Evolutionary conservation across 345 rosid species (phyloP).

Genomic region (Syzygium grande): DNA sequence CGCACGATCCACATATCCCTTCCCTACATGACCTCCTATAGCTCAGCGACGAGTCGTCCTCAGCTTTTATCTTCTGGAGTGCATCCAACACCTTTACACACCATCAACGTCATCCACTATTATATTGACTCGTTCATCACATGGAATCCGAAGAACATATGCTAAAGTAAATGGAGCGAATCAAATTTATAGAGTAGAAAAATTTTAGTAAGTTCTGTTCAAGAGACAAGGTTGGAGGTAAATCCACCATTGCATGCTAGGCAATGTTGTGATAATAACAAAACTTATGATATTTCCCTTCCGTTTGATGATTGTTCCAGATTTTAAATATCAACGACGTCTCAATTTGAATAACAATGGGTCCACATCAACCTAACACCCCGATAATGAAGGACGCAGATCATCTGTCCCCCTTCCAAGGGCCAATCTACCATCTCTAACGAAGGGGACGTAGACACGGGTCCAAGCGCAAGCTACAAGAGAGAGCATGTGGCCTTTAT

Average conservation of each 20-base stretch:
- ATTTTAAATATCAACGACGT: not conserved
- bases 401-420: not conserved
- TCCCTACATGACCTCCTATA: slow-evolving; percentile 64
- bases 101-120: not conserved
- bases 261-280: not conserved
- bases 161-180: not conserved
- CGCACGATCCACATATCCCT: slow-evolving; percentile 73
- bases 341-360: not conserved
- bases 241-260: not conserved
- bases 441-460: not conserved
- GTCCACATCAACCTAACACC: not conserved
- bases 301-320: not conserved
- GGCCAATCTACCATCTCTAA: not conserved
- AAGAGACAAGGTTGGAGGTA: not conserved
- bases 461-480: not conserved
- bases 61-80: slow-evolving; percentile 61
- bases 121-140: not conserved
- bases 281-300: not conserved
- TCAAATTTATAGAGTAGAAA: not conserved
- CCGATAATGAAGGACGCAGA: not conserved
- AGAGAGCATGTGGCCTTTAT: not conserved
- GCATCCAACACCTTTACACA: slow-evolving; percentile 58
- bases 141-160: not conserved
- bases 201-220: not conserved
- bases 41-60: slow-evolving; percentile 48